Conservation (phyloP, 352 stramenopile genomes). For the Phytophthora macrochlamydospora region DNA sequence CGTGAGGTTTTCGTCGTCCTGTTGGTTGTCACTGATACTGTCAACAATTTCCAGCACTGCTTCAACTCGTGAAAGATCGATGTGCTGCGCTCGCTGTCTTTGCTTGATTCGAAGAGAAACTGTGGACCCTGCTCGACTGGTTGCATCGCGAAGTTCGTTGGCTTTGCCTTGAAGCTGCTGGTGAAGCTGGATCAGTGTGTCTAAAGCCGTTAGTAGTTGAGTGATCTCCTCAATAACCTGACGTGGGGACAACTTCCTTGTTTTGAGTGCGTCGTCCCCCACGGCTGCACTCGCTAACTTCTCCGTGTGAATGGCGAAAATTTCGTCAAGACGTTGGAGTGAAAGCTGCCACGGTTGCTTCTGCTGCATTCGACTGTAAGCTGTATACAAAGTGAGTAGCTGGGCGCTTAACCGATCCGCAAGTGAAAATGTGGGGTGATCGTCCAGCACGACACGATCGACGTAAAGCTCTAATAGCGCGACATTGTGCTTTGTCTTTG, state of each 20-base stretch:
- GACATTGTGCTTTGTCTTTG: conserved; percentile 6
- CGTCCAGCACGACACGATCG: conserved; percentile 70
- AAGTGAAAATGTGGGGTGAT: conserved; percentile 71
- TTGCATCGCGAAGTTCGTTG: conserved; percentile 54
- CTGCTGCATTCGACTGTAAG: conserved; percentile 61
- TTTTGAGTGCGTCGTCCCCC: not conserved
- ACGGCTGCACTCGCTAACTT: conserved; percentile 5
- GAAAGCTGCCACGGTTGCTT: conserved; percentile 53
- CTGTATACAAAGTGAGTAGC: conserved; percentile 56
- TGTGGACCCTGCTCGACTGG: conserved; percentile 5
- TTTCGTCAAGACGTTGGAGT: conserved; percentile 52
- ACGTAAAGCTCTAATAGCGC: conserved; percentile 58
- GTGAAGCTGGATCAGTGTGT: conserved; percentile 56
- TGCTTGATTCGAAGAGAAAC: conserved; percentile 15
- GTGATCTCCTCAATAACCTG: conserved; percentile 41
- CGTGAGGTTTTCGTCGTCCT: conserved; percentile 9
- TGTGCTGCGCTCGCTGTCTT: conserved; percentile 30
- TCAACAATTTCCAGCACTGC: conserved; percentile 49
- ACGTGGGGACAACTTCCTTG: conserved; percentile 14
- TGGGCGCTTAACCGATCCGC: conserved; percentile 70
- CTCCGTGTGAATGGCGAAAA: conserved; percentile 29
- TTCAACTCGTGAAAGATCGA: conserved; percentile 42
- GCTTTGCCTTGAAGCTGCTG: conserved; percentile 56
- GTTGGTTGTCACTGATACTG: conserved; percentile 14
- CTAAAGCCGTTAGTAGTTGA: conserved; percentile 43